Evolutionary conservation across 371 early-diverging fungal genomes (phyloP).

Genomic region (Lichtheimia ornata): DNA sequence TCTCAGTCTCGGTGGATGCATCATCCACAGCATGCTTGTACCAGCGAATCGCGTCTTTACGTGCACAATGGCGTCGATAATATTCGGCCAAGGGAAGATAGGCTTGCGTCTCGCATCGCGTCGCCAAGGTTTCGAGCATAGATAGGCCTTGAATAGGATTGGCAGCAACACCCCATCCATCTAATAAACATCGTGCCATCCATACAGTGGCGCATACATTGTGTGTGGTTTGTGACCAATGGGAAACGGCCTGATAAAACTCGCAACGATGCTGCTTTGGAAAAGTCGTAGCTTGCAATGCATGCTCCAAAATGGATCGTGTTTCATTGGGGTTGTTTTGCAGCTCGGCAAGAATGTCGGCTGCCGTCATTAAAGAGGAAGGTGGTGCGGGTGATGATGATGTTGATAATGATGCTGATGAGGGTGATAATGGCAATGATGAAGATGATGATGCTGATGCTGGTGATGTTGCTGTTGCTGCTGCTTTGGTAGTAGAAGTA

Average conservation of each 20-base stretch:
- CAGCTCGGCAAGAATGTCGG: conserved; percentile 5
- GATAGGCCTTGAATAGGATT: conserved; percentile 19
- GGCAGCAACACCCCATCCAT: conserved; percentile 28
- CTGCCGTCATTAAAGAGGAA: neutral
- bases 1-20: neutral
- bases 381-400: conserved; percentile 1
- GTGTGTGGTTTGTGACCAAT: conserved; percentile 15
- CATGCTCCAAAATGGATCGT: conserved; percentile 14
- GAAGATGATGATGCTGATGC: neutral
- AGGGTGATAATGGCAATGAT: neutral
- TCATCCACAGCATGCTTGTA: conserved; percentile 14
- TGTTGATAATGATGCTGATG: neutral
- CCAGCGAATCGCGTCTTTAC: conserved; percentile 21
- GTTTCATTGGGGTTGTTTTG: conserved; percentile 1
- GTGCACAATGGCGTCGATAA: conserved; percentile 7
- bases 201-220: conserved; percentile 23
- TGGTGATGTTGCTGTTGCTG: conserved; percentile 7
- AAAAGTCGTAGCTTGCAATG: conserved; percentile 11
- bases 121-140: conserved; percentile 16
- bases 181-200: conserved; percentile 26
- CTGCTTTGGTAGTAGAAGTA: neutral
- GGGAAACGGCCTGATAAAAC: conserved; percentile 15
- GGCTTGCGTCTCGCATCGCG: conserved; percentile 17
- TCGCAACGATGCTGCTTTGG: conserved; percentile 1
- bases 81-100: conserved; percentile 27